phyloP scores from a whole-genome alignment of 2,329 filamentous ascomycete genomes.

The Cordyceps tenuipes region DNA sequence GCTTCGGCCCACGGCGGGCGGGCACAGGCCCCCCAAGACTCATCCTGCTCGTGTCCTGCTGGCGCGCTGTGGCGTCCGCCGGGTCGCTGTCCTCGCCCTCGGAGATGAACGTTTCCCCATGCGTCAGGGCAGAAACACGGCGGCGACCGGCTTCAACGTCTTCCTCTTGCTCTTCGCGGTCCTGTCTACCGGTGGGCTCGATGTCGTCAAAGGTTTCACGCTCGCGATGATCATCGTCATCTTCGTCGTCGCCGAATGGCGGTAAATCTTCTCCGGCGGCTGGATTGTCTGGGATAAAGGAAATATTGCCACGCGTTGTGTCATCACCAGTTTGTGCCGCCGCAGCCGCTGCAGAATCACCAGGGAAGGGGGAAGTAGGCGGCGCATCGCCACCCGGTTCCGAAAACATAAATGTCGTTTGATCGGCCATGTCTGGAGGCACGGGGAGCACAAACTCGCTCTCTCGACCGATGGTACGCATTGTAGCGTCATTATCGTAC shows the following conservation, averaged over 20 bases:
- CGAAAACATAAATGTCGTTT: slow-evolving; percentile 44
- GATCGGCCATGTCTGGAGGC: slow-evolving; percentile 37
- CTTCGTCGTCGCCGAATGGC: not conserved
- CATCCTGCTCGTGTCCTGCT: not conserved
- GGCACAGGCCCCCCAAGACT: not conserved
- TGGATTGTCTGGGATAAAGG: slow-evolving; percentile 15
- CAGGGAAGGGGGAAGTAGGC: slow-evolving; percentile 20
- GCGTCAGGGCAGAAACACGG: not conserved
- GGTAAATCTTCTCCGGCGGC: not conserved
- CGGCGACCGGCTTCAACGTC: slow-evolving; percentile 1
- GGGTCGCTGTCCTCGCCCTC: slow-evolving; percentile 12
- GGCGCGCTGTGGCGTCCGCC: not conserved
- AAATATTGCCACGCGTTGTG: slow-evolving; percentile 10
- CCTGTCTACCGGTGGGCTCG: slow-evolving; percentile 3
- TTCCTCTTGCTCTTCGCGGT: not conserved
- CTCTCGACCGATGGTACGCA: slow-evolving; percentile 34
- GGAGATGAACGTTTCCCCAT: not conserved
- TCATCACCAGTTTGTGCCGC: slow-evolving; percentile 13
- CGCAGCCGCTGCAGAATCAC: slow-evolving; percentile 16
- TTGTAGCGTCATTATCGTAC: slow-evolving; percentile 30
- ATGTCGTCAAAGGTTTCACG: not conserved
- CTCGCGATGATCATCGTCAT: not conserved
- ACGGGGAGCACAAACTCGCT: slow-evolving; percentile 46
- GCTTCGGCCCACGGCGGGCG: slow-evolving; percentile 14
- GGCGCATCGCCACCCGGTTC: slow-evolving; percentile 24